phyloP scores from a whole-genome alignment of 2,329 filamentous ascomycete genomes.

The Fusarium denticulatum region DNA sequence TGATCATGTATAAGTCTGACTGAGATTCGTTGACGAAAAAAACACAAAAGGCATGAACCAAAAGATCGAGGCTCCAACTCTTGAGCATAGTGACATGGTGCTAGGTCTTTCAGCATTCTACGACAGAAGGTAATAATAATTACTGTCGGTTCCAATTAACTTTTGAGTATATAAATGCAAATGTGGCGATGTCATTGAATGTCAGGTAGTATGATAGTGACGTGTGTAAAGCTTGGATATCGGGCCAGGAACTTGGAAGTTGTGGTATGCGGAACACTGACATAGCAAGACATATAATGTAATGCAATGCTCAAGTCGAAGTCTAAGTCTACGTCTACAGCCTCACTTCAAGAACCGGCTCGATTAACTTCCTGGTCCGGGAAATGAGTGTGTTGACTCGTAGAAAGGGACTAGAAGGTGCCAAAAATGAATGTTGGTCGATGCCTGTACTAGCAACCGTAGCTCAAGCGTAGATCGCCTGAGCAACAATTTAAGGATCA shows the following conservation, averaged over 20 bases:
- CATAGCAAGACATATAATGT: slow-evolving; percentile 34
- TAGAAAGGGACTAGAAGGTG: slow-evolving; percentile 8
- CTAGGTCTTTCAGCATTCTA: neutral
- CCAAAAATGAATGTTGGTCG: slow-evolving; percentile 25
- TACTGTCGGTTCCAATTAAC: neutral
- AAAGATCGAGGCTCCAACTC: neutral
- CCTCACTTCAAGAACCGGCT: slow-evolving; percentile 31
- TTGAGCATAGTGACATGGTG: neutral
- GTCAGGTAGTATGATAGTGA: slow-evolving; percentile 16
- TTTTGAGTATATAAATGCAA: neutral
- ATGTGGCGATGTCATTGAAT: neutral
- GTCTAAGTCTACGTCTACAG: slow-evolving; percentile 27
- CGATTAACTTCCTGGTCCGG: slow-evolving; percentile 26
- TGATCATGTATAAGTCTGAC: slow-evolving; percentile 11
- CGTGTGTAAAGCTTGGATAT: slow-evolving; percentile 3
- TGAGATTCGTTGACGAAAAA: neutral
- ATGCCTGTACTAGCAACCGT: slow-evolving; percentile 26
- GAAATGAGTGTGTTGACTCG: slow-evolving; percentile 40
- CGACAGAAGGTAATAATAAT: neutral
- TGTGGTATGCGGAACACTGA: slow-evolving; percentile 26
- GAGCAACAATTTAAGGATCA: slow-evolving; percentile 31
- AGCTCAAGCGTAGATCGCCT: slow-evolving; percentile 34
- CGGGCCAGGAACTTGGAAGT: slow-evolving; percentile 24
- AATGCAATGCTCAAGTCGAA: slow-evolving; percentile 20
- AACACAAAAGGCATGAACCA: slow-evolving; percentile 1